Percentiles rank a stretch among this genome's conserved stretches.
phyloP scores from a whole-genome alignment of 306 rosid genomes.

The Senna siamea region DNA sequence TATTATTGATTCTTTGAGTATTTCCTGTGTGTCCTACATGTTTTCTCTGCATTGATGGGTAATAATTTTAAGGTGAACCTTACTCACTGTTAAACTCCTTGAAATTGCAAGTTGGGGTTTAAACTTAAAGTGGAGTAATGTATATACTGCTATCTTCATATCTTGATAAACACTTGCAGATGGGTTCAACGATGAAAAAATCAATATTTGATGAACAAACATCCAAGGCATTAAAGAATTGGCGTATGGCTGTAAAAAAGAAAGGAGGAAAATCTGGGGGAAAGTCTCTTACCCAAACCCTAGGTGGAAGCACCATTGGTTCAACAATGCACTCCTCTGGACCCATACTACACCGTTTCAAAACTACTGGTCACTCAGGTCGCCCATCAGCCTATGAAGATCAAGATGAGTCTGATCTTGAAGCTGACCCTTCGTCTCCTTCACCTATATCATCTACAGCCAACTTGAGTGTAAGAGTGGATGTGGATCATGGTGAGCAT shows the following conservation, averaged over 20 bases:
- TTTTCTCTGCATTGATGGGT: no score
- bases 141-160: no score
- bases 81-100: no score
- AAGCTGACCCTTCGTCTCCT: slow-evolving; percentile 50
- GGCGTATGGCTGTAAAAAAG: slow-evolving; percentile 80
- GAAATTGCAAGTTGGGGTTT: no score
- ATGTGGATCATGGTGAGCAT: slow-evolving; percentile 53
- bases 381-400: slow-evolving; percentile 50
- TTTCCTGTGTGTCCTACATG: no score
- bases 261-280: slow-evolving; percentile 45
- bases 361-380: slow-evolving; percentile 69
- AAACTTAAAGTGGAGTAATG: no score
- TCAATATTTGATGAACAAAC: slow-evolving; percentile 92
- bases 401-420: slow-evolving; percentile 50
- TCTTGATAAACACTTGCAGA: slow-evolving; percentile 55
- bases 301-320: slow-evolving; percentile 58
- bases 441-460: slow-evolving; percentile 46
- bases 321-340: slow-evolving; percentile 51
- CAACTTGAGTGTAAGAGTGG: slow-evolving; percentile 52
- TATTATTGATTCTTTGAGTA: no score
- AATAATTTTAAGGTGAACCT: no score
- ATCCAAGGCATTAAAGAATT: slow-evolving; percentile 81
- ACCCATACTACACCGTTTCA: slow-evolving; percentile 63
- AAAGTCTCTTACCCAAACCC: slow-evolving; percentile 45
- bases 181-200: slow-evolving; percentile 89